These are phyloP conservation scores for Podila epicladia DNA, from an alignment of 192 early-diverging fungal species.

Conservation along the genomic window DNA sequence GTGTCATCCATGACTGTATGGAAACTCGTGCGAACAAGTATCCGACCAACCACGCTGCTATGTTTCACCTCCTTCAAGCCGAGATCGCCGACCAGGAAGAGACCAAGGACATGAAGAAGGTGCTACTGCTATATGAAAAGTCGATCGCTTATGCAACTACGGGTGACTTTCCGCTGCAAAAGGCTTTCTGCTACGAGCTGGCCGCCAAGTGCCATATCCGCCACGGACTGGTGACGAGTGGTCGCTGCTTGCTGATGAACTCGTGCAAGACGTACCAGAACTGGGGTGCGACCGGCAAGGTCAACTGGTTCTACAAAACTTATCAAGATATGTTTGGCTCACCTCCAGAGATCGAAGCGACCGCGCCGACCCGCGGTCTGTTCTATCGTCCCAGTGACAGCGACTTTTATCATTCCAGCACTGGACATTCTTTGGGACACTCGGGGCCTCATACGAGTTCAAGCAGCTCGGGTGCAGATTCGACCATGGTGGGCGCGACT, in stretches of 20 bases:
- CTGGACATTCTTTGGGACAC: background rate
- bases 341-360: constrained; percentile 13
- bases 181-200: constrained; percentile 26
- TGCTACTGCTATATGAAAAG: constrained; percentile 32
- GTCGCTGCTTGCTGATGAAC: constrained; percentile 25
- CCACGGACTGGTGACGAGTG: constrained; percentile 34
- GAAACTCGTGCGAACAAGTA: constrained; percentile 14
- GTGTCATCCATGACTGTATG: constrained; percentile 29
- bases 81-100: constrained; percentile 40
- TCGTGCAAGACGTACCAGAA: constrained; percentile 31
- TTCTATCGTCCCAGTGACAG: constrained; percentile 37
- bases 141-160: constrained; percentile 28
- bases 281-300: constrained; percentile 46
- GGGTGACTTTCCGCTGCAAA: constrained; percentile 29
- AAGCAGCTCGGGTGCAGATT: background rate
- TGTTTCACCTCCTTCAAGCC: constrained; percentile 42
- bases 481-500: background rate
- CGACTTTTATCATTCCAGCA: background rate
- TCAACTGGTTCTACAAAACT: constrained; percentile 30
- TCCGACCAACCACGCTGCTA: constrained; percentile 46
- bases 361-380: constrained; percentile 10
- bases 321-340: constrained; percentile 32
- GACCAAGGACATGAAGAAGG: constrained; percentile 10
- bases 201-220: constrained; percentile 35
- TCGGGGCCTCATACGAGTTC: background rate